Conservation (phyloP, 495 filamentous ascomycete species). For the Penicillium canariense region DNA sequence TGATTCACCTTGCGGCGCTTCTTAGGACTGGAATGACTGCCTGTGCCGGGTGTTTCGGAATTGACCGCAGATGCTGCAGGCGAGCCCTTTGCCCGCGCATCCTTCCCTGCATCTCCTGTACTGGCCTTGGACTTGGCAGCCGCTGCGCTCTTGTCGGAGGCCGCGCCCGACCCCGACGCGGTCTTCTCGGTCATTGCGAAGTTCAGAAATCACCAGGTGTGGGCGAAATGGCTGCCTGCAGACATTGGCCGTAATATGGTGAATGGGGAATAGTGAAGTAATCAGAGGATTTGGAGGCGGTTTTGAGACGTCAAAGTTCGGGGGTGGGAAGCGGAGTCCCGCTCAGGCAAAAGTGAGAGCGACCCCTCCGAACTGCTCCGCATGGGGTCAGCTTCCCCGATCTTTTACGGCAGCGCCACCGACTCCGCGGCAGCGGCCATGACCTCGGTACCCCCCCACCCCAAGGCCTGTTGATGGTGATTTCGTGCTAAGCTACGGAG, state of each 20-base stretch:
- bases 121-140: conserved; percentile 24
- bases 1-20: conserved; percentile 99
- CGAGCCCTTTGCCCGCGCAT: conserved; percentile 32
- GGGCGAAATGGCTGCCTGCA: conserved; percentile 35
- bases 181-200: conserved; percentile 39
- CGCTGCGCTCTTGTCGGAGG: conserved; percentile 22
- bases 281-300: background rate
- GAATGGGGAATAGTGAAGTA: background rate
- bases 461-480: too few relatives aligned
- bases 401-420: conserved; percentile 15
- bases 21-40: conserved; percentile 65
- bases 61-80: conserved; percentile 37
- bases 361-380: conserved; percentile 40
- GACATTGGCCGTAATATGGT: conserved; percentile 19
- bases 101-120: conserved; percentile 23
- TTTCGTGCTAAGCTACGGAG: too few relatives aligned
- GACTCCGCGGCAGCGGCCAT: background rate
- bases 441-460: conserved; percentile 13
- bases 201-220: conserved; percentile 17
- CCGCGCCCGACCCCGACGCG: conserved; percentile 24
- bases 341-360: conserved; percentile 1
- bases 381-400: conserved; percentile 27
- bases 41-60: conserved; percentile 35
- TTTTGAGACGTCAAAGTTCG: conserved; percentile 19
- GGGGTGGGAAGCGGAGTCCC: conserved; percentile 30